phyloP scores from a whole-genome alignment of 805 yeast species.

The Pachysolen tannophilus region DNA sequence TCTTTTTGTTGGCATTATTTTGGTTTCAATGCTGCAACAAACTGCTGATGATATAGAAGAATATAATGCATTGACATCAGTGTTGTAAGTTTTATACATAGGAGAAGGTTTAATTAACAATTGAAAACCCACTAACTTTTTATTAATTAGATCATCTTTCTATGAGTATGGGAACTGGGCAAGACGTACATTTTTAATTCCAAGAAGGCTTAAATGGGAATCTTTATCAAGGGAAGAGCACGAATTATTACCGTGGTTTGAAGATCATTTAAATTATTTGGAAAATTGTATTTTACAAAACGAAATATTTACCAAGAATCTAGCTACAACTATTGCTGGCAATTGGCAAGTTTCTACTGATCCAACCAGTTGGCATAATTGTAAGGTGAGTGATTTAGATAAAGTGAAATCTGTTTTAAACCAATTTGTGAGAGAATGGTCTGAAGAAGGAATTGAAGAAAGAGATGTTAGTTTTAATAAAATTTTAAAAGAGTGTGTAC shows the following conservation, averaged over 20 bases:
- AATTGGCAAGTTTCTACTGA: slow-evolving; percentile 41
- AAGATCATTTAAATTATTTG: slow-evolving; percentile 29
- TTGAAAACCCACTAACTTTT: too few relatives aligned
- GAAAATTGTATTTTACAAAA: slow-evolving; percentile 37
- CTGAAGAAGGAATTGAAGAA: slow-evolving; percentile 41
- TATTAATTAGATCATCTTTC: slow-evolving; percentile 18
- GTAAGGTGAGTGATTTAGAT: slow-evolving; percentile 37
- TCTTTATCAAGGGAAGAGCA: slow-evolving; percentile 33
- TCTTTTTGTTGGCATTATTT: neutral
- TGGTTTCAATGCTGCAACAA: slow-evolving; percentile 3
- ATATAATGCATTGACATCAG: slow-evolving; percentile 21
- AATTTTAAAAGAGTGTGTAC: slow-evolving; percentile 28
- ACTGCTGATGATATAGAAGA: slow-evolving; percentile 20
- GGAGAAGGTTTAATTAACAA: neutral
- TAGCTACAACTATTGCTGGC: slow-evolving; percentile 35
- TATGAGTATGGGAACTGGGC: slow-evolving; percentile 28
- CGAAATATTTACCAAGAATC: slow-evolving; percentile 29
- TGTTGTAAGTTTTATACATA: slow-evolving; percentile 12
- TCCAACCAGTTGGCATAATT: slow-evolving; percentile 33
- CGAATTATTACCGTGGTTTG: slow-evolving; percentile 42
- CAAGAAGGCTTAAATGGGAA: slow-evolving; percentile 24
- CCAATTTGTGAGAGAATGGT: slow-evolving; percentile 59
- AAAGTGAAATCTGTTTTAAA: slow-evolving; percentile 50
- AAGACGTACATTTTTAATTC: slow-evolving; percentile 19
- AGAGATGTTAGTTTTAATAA: slow-evolving; percentile 30